Base-by-base conservation (phyloP, 23 red algal genomes). In the Pyropia yezoensis region DNA sequence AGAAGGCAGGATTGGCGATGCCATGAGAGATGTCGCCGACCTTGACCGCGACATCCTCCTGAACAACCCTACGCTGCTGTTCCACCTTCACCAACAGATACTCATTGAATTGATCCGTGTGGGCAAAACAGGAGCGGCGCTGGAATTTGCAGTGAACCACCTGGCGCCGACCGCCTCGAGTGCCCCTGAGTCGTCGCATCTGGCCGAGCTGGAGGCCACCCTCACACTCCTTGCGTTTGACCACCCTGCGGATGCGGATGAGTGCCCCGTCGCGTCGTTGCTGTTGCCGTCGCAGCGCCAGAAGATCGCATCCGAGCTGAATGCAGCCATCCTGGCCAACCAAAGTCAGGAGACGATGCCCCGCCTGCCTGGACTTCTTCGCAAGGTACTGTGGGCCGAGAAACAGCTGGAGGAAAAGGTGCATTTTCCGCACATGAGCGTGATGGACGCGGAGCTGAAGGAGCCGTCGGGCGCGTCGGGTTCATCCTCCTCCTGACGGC, bases 211-310 rank as follows among this genome's bases (percentile, higher is more conserved):
- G 0, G 86, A 98, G 61, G 26, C 73, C 57, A 83, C 83, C 18
- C 88, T 98, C 86, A 77, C 94, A n/a, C 71, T 98, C 65, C 79
- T 98, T 17, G 86, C 82, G 45, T 98, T 90, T 82, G 85, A 98
- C 15, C 61, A 77, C 56, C 25, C 23, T 9, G 19, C 54, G 2
- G 76, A 87, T 19, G 71, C 74, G 51, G 54, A 62, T 27, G 70
- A 87, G 54, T 75, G 70, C 27, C 81, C 90, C 30, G 70, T 98
- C 3, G 65, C 62, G 18, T 75, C 72, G 33, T 63, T 98, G 12
- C 51, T 98, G n/a, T 73, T 78, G 7, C 75, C 70, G 33, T 68
- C 84, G 20, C 94, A 90, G 49, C 61, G 87, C 28, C 67, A 89
- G 18, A 82, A 87, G 56, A 90, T 78, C 14, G 94, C 94, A 18